phyloP scores from a whole-genome alignment of 495 filamentous ascomycete genomes.

The Aspergillus carlsbadensis region DNA sequence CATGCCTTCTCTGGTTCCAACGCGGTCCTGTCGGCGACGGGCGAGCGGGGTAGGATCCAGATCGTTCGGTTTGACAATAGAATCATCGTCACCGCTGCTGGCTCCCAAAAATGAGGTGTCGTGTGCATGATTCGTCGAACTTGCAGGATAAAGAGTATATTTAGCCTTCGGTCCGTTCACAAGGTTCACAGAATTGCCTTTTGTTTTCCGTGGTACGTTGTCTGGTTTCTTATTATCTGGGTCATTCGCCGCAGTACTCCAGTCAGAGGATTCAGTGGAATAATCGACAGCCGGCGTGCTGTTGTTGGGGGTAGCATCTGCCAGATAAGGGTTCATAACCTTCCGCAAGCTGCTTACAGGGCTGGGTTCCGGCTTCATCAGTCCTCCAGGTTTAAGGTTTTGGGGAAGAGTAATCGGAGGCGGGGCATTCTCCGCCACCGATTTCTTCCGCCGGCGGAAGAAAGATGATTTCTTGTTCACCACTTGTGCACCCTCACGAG shows the following conservation, averaged over 20 bases:
- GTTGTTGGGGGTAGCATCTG: constrained; percentile 18
- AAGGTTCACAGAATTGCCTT: constrained; percentile 26
- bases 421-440: constrained; percentile 56
- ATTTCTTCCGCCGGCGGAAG: constrained; percentile 91
- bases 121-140: constrained; percentile 21
- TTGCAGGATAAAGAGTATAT: constrained; percentile 29
- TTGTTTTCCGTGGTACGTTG: constrained; percentile 25
- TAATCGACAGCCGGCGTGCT: constrained; percentile 19
- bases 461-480: constrained; percentile 93
- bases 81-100: constrained; percentile 50
- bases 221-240: constrained; percentile 18
- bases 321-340: constrained; percentile 87
- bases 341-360: constrained; percentile 85
- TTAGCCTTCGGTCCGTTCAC: constrained; percentile 22
- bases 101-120: constrained; percentile 53
- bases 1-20: constrained; percentile 1
- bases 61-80: constrained; percentile 18
- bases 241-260: constrained; percentile 16
- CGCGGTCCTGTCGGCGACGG: constrained; percentile 15
- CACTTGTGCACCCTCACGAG: constrained; percentile 49
- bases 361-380: constrained; percentile 53
- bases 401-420: constrained; percentile 48
- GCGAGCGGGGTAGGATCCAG: constrained; percentile 20
- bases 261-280: constrained; percentile 23
- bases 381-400: constrained; percentile 32